Evolutionary conservation across 768 basidiomycete species (phyloP).

Genomic region (Lentinula sp.): DNA sequence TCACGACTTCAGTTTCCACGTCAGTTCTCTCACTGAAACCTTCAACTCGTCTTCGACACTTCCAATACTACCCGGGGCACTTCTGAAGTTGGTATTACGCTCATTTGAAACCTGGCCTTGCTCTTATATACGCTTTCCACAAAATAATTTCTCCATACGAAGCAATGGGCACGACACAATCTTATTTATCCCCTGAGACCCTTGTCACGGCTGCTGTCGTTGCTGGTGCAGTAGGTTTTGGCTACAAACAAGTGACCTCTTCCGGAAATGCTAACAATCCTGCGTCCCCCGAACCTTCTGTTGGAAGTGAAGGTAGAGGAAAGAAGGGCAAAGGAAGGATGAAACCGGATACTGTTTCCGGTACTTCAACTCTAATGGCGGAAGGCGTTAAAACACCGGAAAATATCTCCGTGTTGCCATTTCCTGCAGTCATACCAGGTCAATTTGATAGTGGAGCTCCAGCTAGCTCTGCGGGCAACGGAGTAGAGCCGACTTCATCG

Average conservation of each 20-base stretch:
- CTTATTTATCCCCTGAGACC: conserved; percentile 2
- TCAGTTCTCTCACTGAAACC: not conserved
- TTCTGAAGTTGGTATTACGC: not conserved
- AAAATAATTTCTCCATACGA: not conserved
- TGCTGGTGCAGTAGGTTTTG: conserved; percentile 4
- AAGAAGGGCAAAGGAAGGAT: conserved; percentile 4
- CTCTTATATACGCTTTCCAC: not conserved
- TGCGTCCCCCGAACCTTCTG: not conserved
- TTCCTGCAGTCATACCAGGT: conserved; percentile 3
- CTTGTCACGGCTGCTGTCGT: conserved; percentile 4
- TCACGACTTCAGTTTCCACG: not conserved
- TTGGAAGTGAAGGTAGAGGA: not conserved
- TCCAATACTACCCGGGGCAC: not conserved
- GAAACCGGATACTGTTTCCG: not conserved
- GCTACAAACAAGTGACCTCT: not conserved
- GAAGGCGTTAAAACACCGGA: not conserved
- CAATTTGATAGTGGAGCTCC: not conserved
- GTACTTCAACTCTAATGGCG: not conserved
- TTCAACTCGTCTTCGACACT: not conserved
- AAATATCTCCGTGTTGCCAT: not conserved
- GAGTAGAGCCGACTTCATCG: not conserved
- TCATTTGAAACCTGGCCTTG: not conserved
- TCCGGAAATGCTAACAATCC: not conserved
- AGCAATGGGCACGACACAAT: conserved; percentile 4
- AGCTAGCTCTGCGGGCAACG: not conserved